These are phyloP conservation scores for Rasamsonia emersonii DNA, from an alignment of 2,329 filamentous ascomycete species.

Conservation along the genomic window DNA sequence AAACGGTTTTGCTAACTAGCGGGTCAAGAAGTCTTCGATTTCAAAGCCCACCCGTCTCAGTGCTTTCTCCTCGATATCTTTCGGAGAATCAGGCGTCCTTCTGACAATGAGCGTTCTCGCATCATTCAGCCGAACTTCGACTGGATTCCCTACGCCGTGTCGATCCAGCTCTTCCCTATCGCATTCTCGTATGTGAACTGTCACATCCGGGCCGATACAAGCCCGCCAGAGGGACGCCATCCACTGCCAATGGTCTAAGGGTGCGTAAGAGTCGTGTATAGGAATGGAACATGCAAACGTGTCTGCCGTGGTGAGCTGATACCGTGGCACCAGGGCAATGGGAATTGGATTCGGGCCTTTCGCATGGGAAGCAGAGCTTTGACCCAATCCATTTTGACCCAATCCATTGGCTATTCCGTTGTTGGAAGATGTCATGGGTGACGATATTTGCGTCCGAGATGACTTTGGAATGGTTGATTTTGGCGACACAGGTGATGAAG, in stretches of 20 bases:
- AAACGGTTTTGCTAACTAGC: no score
- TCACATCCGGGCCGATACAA: conserved; percentile 65
- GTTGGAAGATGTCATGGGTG: conserved; percentile 19
- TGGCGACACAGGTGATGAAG: conserved; percentile 19
- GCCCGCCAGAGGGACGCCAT: conserved; percentile 90
- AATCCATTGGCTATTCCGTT: no score
- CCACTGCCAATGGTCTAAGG: conserved; percentile 96
- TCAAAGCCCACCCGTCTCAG: conserved; percentile 75
- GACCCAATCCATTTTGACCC: conserved; percentile 19
- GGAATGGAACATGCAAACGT: conserved; percentile 63
- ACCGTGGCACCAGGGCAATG: conserved; percentile 68
- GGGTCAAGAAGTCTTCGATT: conserved; percentile 60
- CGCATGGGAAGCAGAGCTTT: no score
- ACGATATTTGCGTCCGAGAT: conserved; percentile 19
- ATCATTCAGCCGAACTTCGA: conserved; percentile 49
- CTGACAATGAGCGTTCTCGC: conserved; percentile 46
- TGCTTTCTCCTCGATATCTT: conserved; percentile 56
- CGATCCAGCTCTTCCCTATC: conserved; percentile 32
- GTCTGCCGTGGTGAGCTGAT: conserved; percentile 71
- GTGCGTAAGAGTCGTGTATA: conserved; percentile 67
- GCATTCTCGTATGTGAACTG: conserved; percentile 36
- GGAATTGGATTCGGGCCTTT: conserved; percentile 47
- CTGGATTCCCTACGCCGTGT: conserved; percentile 34
- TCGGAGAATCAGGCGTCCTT: conserved; percentile 23
- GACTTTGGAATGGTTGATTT: conserved; percentile 25